phyloP scores from a whole-genome alignment of 306 rosid genomes.

The Vicia faba region DNA sequence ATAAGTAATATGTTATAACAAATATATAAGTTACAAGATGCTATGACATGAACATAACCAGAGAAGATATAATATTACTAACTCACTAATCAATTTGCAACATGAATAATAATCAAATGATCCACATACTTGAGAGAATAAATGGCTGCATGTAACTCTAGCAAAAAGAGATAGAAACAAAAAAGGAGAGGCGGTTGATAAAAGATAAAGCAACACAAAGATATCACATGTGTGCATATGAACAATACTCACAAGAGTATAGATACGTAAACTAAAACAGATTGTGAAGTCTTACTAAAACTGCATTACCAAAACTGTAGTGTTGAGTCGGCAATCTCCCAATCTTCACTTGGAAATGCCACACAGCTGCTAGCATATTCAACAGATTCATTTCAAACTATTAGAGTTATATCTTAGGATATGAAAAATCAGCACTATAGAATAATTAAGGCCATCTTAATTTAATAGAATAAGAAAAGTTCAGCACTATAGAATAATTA shows the following conservation, averaged over 20 bases:
- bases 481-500: too few relatives aligned
- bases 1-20: neutral
- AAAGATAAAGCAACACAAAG: conserved; percentile 21
- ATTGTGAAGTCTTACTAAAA: conserved; percentile 30
- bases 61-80: conserved; percentile 12
- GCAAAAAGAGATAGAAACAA: neutral
- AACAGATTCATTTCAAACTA: conserved; percentile 43
- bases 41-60: conserved; percentile 17
- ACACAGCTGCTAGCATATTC: conserved; percentile 69
- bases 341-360: conserved; percentile 91
- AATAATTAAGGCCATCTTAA: too few relatives aligned
- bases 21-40: conserved; percentile 1
- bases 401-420: too few relatives aligned
- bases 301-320: conserved; percentile 84
- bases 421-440: too few relatives aligned
- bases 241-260: conserved; percentile 30
- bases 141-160: conserved; percentile 7
- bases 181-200: conserved; percentile 6
- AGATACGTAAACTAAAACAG: conserved; percentile 21
- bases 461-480: too few relatives aligned
- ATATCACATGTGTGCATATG: conserved; percentile 29
- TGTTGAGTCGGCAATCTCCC: conserved; percentile 97
- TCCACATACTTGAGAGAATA: conserved; percentile 10
- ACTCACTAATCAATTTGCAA: conserved; percentile 26
- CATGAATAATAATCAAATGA: conserved; percentile 20